Percentiles rank a stretch among this genome's conserved stretches.
Evolutionary conservation across 805 yeast genomes (phyloP).

Genomic region (Ogataea dorogensis): DNA sequence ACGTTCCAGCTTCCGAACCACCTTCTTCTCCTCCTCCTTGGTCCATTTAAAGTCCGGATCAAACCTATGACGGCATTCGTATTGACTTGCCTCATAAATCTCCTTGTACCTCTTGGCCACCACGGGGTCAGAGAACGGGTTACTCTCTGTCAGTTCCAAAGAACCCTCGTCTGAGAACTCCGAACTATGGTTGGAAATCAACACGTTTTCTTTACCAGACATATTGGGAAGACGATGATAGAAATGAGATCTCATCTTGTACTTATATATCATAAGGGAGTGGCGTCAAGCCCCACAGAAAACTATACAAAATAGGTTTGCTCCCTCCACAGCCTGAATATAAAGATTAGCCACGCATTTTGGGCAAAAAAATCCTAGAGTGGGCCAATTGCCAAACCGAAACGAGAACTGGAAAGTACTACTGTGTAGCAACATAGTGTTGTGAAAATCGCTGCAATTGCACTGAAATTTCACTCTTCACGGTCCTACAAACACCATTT

Average conservation of each 20-base stretch:
- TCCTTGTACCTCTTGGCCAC: slow-evolving; percentile 45
- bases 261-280: not conserved
- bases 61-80: slow-evolving; percentile 54
- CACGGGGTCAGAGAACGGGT: slow-evolving; percentile 45
- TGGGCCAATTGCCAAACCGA: not conserved
- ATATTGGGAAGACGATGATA: not conserved
- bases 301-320: not conserved
- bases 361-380: no score
- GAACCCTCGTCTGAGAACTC: slow-evolving; percentile 2
- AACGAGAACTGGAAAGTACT: not conserved
- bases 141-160: slow-evolving; percentile 10
- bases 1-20: slow-evolving; percentile 53
- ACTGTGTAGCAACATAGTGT: no score
- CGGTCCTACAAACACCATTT: not conserved
- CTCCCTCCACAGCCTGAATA: slow-evolving; percentile 1
- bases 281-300: slow-evolving; percentile 2
- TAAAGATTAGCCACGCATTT: no score
- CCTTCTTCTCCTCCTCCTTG: slow-evolving; percentile 45
- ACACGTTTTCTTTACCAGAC: not conserved
- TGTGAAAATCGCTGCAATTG: no score
- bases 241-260: not conserved
- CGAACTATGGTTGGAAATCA: not conserved
- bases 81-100: slow-evolving; percentile 46
- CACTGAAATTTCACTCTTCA: no score
- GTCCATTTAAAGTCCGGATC: slow-evolving; percentile 62